Conservation (phyloP, 2,329 filamentous ascomycete genomes). For the Aspergillus sp. region DNA sequence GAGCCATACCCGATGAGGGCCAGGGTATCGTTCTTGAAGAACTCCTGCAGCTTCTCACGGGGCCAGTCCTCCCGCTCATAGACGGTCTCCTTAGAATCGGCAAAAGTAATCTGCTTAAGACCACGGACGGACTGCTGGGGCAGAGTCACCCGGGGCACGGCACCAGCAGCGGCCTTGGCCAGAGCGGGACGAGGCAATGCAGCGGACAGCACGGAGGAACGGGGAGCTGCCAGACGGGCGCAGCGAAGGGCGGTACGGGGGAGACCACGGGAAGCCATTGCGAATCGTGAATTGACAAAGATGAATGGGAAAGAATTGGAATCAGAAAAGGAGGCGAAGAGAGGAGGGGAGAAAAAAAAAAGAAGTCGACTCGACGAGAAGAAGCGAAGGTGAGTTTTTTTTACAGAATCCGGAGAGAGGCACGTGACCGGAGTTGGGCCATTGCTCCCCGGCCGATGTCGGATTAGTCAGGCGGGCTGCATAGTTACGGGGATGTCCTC, state of each 20-base stretch:
- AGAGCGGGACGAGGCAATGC: slow-evolving; percentile 45
- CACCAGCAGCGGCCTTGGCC: slow-evolving; percentile 31
- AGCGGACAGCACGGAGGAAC: slow-evolving; percentile 50
- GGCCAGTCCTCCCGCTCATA: slow-evolving; percentile 99
- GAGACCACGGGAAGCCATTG: slow-evolving; percentile 43
- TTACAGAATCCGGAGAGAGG: neutral
- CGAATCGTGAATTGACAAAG: slow-evolving; percentile 14
- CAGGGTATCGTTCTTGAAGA: slow-evolving; percentile 99
- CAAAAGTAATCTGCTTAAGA: slow-evolving; percentile 98
- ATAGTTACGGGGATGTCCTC: neutral
- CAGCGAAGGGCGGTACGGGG: slow-evolving; percentile 50
- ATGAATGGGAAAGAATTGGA: slow-evolving; percentile 6
- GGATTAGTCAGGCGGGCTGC: slow-evolving; percentile 1
- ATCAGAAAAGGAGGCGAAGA: slow-evolving; percentile 6
- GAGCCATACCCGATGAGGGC: slow-evolving; percentile 98
- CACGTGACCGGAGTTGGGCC: slow-evolving; percentile 23
- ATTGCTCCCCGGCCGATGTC: slow-evolving; percentile 22
- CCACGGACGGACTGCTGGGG: slow-evolving; percentile 52
- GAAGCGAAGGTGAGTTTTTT: slow-evolving; percentile 3
- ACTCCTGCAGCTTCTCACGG: slow-evolving; percentile 96
- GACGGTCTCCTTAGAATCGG: slow-evolving; percentile 87
- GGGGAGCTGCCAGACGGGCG: slow-evolving; percentile 47
- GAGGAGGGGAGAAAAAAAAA: slow-evolving; percentile 9
- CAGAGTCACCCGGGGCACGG: slow-evolving; percentile 40
- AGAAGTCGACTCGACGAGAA: neutral